These are phyloP conservation scores for Malassezia japonica DNA, from an alignment of 1,284 basidiomycete species.

Conservation along the genomic window DNA sequence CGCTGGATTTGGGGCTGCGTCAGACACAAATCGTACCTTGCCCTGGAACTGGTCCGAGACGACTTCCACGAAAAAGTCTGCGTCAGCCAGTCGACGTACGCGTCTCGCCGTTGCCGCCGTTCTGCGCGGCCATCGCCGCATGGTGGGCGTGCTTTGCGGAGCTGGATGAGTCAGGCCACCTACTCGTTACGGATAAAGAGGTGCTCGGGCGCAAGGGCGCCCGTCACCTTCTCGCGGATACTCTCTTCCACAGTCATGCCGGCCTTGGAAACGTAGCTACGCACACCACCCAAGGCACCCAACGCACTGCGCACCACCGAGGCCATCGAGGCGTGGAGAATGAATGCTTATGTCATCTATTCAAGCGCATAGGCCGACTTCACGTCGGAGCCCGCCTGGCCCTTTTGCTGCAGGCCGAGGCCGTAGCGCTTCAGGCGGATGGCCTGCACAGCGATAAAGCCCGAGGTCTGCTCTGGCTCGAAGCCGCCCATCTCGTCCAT, in stretches of 20 bases:
- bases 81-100: constrained; percentile 16
- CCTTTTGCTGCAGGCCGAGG: constrained; percentile 31
- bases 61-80: constrained; percentile 44
- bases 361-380: constrained; percentile 35
- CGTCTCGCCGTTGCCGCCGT: constrained; percentile 44
- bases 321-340: not conserved
- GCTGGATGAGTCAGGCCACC: constrained; percentile 1
- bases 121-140: constrained; percentile 46
- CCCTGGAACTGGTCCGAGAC: constrained; percentile 38
- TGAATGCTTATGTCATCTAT: constrained; percentile 5
- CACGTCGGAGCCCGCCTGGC: constrained; percentile 32
- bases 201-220: constrained; percentile 6
- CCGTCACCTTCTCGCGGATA: constrained; percentile 13
- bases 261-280: not conserved
- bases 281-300: not conserved
- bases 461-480: constrained; percentile 52
- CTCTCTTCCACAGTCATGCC: constrained; percentile 13
- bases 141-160: constrained; percentile 42
- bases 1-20: constrained; percentile 40
- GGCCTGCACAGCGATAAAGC: constrained; percentile 45
- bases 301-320: not conserved
- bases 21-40: too few relatives aligned
- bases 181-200: constrained; percentile 17
- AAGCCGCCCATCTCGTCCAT: constrained; percentile 99
- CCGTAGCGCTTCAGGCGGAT: constrained; percentile 44